Evolutionary conservation across 2,329 filamentous ascomycete genomes (phyloP), one percentile per base, ranked within the genome.

Genomic region (Hypocrella siamensis): DNA sequence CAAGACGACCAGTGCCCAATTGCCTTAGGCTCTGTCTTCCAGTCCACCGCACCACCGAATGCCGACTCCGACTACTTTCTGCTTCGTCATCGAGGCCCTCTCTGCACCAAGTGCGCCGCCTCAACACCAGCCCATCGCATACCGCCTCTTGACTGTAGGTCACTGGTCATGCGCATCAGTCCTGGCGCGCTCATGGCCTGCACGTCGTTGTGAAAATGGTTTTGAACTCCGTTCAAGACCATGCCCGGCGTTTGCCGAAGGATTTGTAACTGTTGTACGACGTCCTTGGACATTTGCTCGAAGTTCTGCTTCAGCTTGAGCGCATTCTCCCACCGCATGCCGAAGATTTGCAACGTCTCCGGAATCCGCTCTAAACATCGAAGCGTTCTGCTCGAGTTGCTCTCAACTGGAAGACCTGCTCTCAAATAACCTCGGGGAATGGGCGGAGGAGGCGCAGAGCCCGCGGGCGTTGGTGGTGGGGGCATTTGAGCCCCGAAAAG

Each of bases 291-390:
- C 10, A 61, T 58, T 30, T 48, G 46, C 38, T 72, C 63, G 41
- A 75, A 75, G 25, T 55, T 65, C 25, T 58, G 52, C 37, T 61
- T 57, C n/a, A 76, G 55, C 36, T 61, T 58, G 21, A 61, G 53
- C 2, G 69, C 66, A 36, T 73, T 61, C 4, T 63, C 62, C 73
- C 73, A 78, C 3, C 70, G 57, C 38, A 70, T 59, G 21, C 70
- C 70, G 35, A 68, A 75, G n/a, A 57, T 61, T 11, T 54, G 58
- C 14, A 78, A 49, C 1, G 66, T 70, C 37, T 67, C 58, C 4
- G 59, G 57, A 6, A 72, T 65, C 26, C 60, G 59, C 32, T 67
- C 62, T 1, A 78, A 49, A 33, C 69, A 71, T 18, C 57, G 54
- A 11, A 76, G 42, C 36, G 70, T 74, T 19, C 70, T 57, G 14